Base-by-base conservation (phyloP, 2,329 filamentous ascomycete species). In the Paramyrothecium roridum region DNA sequence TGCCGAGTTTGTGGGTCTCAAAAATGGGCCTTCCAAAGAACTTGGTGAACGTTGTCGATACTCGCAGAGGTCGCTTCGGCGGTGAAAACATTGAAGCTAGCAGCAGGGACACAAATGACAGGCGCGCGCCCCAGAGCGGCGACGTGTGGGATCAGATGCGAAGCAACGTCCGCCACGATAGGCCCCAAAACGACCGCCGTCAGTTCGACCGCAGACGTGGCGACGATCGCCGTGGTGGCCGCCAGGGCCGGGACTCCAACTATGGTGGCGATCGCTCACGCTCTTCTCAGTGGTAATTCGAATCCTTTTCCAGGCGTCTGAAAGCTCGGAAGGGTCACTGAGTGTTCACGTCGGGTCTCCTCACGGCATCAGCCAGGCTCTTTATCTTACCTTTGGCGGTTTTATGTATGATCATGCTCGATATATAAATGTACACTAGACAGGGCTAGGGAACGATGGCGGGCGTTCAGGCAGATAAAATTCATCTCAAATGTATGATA, bases 11-110 rank as follows among this genome's bases (percentile, higher is more conserved):
- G 3, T 76, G 61, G 62, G 65, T 64, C 8, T 52, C 54, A 4
- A 70, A 72, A 34, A 61, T 71, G 52, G 71, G 73, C 26, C 55
- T 79, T 16, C 37, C 26, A 30, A 30, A 30, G 26, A 30, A 30
- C 26, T 30, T 30, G 26, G 26, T 30, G 26, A 30, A 30, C 26
- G 10, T 30, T 30, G 26, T 30, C 26, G 26, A 30, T 10, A 30
- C 26, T 30, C 26, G 26, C 10, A 4, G 26, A 10, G 26, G 26
- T 10, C 26, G 26, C 26, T 30, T 30, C 26, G 26, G 26, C 4
- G 26, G 26, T 6, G 26, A 30, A 10, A 4, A 4, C 10, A 30
- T 30, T 10, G 26, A 30, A 10, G 26, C 26, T 10, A 30, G 26
- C 6, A 30, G 26, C 26, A 30, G 26, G 10, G 10, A 10, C 26